These are phyloP conservation scores for Aspergillus tamarii DNA, from an alignment of 2,329 filamentous ascomycete genomes.

Conservation along the genomic window DNA sequence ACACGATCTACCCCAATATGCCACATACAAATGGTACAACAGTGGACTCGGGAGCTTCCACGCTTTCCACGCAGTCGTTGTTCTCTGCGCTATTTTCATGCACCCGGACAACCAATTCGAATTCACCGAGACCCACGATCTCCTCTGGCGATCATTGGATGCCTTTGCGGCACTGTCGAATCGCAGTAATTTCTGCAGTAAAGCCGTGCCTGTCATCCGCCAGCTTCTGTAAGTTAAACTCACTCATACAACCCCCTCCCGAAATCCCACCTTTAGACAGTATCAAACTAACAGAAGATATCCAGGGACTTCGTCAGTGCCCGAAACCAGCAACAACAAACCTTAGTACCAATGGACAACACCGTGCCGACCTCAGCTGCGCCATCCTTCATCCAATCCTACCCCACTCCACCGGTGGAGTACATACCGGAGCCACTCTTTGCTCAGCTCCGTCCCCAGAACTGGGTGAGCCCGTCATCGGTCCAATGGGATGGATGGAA, in stretches of 20 bases:
- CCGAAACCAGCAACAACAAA: slow-evolving; percentile 15
- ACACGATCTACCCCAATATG: slow-evolving; percentile 33
- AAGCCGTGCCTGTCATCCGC: slow-evolving; percentile 38
- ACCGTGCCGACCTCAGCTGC: slow-evolving; percentile 14
- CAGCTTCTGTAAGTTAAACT: slow-evolving; percentile 36
- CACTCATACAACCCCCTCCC: neutral
- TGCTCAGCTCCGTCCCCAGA: slow-evolving; percentile 36
- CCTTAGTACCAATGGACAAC: slow-evolving; percentile 10
- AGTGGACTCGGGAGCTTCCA: slow-evolving; percentile 45
- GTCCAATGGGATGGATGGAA: slow-evolving; percentile 32
- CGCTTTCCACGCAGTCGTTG: slow-evolving; percentile 45
- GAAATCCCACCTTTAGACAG: neutral
- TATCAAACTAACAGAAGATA: slow-evolving; percentile 10
- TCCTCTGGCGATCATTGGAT: slow-evolving; percentile 33
- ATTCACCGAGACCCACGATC: slow-evolving; percentile 32
- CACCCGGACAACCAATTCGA: slow-evolving; percentile 33
- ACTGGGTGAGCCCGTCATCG: slow-evolving; percentile 37
- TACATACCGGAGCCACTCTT: slow-evolving; percentile 17
- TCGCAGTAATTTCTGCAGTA: slow-evolving; percentile 41
- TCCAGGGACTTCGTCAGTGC: slow-evolving; percentile 29
- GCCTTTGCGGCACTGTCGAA: slow-evolving; percentile 38
- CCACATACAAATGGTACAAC: slow-evolving; percentile 46
- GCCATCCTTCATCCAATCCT: slow-evolving; percentile 7
- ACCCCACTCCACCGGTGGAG: slow-evolving; percentile 11
- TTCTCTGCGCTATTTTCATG: slow-evolving; percentile 33